Base-by-base conservation (phyloP, 148 eudicot species). In the Pouteria glomerata region DNA sequence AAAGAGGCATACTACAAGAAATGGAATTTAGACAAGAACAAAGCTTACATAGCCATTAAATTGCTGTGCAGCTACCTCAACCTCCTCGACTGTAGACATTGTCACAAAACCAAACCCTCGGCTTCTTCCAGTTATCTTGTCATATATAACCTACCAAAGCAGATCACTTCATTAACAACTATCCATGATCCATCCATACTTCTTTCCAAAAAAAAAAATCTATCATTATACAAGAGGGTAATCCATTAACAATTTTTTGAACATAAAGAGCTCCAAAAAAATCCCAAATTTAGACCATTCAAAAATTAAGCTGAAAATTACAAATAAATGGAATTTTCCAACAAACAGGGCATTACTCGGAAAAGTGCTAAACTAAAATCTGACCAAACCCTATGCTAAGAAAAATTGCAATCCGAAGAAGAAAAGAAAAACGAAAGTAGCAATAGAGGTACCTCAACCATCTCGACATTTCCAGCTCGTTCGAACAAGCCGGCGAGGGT, bases 21-120 rank as follows among this genome's bases (percentile, higher is more conserved):
- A 39, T 42, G 21, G n/a, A 18, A 55, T 31, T 18, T 13, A 41
- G 52, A 51, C 7, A 26, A 24, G 13, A 71, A 21, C 45, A 15
- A 64, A 41, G 61, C 74, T 90, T 87, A 96, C 99, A 85, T 92
- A 92, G 79, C 97, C 97, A 69, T 92, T 87, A 80, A 96, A 86
- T 82, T 86, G 88, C 60, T 82, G 79, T n/a, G 76, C 97, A 74
- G 97, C 99, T 44, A 85, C 86, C 79, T 88, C 85, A 7, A 82
- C 97, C 85, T 96, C 99, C 56, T 85, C 88, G 10, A 52, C 73
- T 0, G 87, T 62, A 52, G 99, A 96, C 99, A 96, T 96, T n/a
- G 94, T 90, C 73, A 92, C 99, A 73, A 92, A 96, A 13, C 89
- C 99, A 81, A 92, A 96, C 66, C 97, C 99, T 73, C 97, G 77